Evolutionary conservation across 2,329 filamentous ascomycete genomes (phyloP).

Genomic region (Apiospora sp.): DNA sequence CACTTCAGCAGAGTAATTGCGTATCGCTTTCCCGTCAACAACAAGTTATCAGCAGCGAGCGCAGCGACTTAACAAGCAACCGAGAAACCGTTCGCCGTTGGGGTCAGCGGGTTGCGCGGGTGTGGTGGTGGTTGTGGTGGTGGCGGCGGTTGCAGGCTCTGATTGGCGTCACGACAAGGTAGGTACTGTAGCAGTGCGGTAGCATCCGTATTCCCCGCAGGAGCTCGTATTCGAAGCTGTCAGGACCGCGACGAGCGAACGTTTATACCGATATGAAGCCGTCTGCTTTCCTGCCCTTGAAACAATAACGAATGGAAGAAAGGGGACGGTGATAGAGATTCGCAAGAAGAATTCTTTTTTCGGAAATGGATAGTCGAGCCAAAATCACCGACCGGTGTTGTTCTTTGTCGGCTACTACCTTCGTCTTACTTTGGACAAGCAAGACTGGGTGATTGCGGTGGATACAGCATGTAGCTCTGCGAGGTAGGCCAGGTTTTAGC

Average conservation of each 20-base stretch:
- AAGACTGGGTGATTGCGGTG: conserved; percentile 21
- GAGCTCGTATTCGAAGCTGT: conserved; percentile 20
- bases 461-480: conserved; percentile 12
- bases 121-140: not conserved
- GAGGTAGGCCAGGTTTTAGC: conserved; percentile 15
- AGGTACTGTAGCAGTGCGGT: conserved; percentile 14
- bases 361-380: conserved; percentile 19
- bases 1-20: not conserved
- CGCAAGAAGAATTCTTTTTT: not conserved
- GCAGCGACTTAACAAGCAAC: conserved; percentile 14
- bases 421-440: conserved; percentile 15
- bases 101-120: not conserved
- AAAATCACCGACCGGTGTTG: conserved; percentile 17
- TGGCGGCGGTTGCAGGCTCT: not conserved
- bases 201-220: conserved; percentile 4
- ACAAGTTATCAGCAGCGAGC: not conserved
- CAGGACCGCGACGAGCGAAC: not conserved
- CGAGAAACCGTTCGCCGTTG: conserved; percentile 6
- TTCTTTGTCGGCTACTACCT: conserved; percentile 13
- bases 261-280: conserved; percentile 18
- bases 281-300: not conserved
- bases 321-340: conserved; percentile 3
- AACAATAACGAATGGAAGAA: conserved; percentile 3
- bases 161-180: conserved; percentile 6
- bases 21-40: not conserved